Evolutionary conservation across 306 rosid species (phyloP).

Genomic region (Trichosanthes cucumerina): DNA sequence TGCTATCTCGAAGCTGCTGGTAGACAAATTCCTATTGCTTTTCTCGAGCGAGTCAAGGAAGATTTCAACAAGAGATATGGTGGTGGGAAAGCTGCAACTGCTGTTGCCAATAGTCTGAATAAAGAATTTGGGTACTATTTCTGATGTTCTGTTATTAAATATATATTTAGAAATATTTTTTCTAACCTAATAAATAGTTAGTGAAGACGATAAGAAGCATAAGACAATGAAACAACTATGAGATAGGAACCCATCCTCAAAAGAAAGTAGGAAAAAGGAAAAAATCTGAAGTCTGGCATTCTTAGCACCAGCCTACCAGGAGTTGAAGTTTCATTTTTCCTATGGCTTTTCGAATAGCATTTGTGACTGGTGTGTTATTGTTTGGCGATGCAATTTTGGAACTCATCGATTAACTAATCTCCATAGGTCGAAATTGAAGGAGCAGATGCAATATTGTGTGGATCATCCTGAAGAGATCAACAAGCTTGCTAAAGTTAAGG

Average conservation of each 20-base stretch:
- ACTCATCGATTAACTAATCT: conserved; percentile 10
- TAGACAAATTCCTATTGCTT: conserved; percentile 83
- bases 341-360: neutral
- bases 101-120: conserved; percentile 47
- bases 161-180: neutral
- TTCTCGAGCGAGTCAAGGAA: conserved; percentile 71
- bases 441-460: conserved; percentile 85
- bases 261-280: neutral
- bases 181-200: too few relatives aligned
- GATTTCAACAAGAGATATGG: conserved; percentile 72
- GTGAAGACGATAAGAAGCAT: neutral
- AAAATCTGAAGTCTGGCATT: neutral
- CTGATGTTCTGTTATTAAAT: neutral
- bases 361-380: neutral
- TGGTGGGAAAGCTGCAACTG: conserved; percentile 86
- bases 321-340: neutral
- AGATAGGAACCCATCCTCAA: neutral
- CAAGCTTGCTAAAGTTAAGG: conserved; percentile 95
- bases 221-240: neutral
- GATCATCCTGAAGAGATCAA: conserved; percentile 96
- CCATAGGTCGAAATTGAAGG: conserved; percentile 72
- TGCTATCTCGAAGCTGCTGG: conserved; percentile 80
- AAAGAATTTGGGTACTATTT: conserved; percentile 73
- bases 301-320: neutral
- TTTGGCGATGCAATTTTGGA: neutral